Evolutionary conservation across 2,329 filamentous ascomycete genomes (phyloP), one percentile per base, ranked within the genome.

Genomic region (Pestalotiopsis sp.): DNA sequence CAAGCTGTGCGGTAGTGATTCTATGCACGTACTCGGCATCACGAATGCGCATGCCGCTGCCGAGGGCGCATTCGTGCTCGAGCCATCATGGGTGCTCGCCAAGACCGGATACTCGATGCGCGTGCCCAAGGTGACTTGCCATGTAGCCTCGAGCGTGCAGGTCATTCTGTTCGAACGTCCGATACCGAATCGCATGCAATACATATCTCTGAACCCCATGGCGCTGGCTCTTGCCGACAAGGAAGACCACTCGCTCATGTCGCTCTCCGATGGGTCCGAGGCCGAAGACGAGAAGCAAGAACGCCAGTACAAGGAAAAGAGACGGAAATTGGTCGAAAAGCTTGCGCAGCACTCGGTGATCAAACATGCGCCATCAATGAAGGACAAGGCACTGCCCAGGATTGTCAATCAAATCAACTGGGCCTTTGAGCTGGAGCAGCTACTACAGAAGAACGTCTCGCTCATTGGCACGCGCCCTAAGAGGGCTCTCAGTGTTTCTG

Each of bases 331-430:
- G 55, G 89, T 96, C 4, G 89, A 97, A 72, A 98, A 98, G 79
- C 82, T 98, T 62, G 94, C 92, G 75, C 86, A 94, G 71, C 97
- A 99, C 78, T 95, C 92, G 1, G 94, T 99, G 4, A 84, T 92
- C 66, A 90, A 90, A 71, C 92, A 92, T 75, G 82, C 88, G 2
- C 88, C 91, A 2, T 96, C 95, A 1, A 88, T 90, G 68, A 95
- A 97, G 74, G 96, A 99, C 78, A 87, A 89, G 70, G 91, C 92
- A 1, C 83, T 99, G 38, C 87, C 91, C 4, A 89, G 89, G 67
- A 94, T 98, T 68, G 88, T 98, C 72, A 94, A 94, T 73, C 95
- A 98, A 80, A 92, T 98, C 77, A 99, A 99, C 76, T 99, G 96
- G 85, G 94, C 94, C 0, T 94, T 91, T 82, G 97, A 99, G 79